Evolutionary conservation across 768 basidiomycete species (phyloP).

Genomic region (Phylloporus scabripes): DNA sequence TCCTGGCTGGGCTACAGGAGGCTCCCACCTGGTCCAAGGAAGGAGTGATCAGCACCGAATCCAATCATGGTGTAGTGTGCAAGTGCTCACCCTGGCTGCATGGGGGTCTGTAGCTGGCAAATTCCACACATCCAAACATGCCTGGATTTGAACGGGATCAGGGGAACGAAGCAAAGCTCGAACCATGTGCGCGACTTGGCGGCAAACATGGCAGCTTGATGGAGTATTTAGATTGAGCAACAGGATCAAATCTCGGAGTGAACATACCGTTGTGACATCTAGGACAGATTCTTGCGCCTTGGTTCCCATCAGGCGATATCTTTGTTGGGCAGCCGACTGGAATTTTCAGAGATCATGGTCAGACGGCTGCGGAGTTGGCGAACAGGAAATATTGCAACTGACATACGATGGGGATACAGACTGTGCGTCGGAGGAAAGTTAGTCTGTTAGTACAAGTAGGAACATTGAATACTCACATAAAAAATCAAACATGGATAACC

Average conservation of each 20-base stretch:
- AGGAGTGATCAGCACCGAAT: background rate
- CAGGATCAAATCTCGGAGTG: background rate
- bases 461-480: background rate
- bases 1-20: constrained; percentile 30
- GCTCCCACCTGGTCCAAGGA: constrained; percentile 29
- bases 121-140: constrained; percentile 68
- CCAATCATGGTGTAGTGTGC: too few relatives aligned
- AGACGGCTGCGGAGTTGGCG: constrained; percentile 9
- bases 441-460: background rate
- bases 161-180: constrained; percentile 68
- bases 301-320: constrained; percentile 50
- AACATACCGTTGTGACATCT: constrained; percentile 65
- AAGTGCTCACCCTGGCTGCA: constrained; percentile 43
- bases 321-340: constrained; percentile 64
- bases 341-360: background rate
- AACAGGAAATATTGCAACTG: constrained; percentile 15
- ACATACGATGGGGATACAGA: constrained; percentile 52
- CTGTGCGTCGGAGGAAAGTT: constrained; percentile 28
- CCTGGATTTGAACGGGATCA: constrained; percentile 58
- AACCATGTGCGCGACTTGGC: constrained; percentile 71
- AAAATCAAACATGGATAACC: background rate
- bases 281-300: constrained; percentile 56
- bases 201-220: constrained; percentile 50
- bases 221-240: background rate
- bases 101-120: constrained; percentile 58